These are phyloP conservation scores for Trichoderma virens DNA, from an alignment of 495 filamentous ascomycete genomes.

Conservation along the genomic window DNA sequence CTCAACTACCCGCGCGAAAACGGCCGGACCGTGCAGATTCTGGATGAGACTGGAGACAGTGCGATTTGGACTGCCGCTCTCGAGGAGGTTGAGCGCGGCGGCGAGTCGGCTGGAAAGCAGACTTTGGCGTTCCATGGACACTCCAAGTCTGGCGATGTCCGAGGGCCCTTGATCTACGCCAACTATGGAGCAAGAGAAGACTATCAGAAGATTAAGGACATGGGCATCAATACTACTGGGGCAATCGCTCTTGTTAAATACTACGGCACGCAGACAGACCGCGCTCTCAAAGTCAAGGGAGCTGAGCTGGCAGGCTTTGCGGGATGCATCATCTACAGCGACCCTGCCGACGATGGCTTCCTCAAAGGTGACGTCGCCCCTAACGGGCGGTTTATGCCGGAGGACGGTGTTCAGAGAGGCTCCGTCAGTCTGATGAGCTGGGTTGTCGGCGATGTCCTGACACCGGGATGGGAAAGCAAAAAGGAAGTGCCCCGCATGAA, in stretches of 20 bases:
- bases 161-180: slow-evolving; percentile 88
- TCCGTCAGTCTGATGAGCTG: slow-evolving; percentile 75
- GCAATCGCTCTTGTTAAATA: slow-evolving; percentile 79
- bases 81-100: slow-evolving; percentile 61
- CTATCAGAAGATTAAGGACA: slow-evolving; percentile 61
- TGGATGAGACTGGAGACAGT: slow-evolving; percentile 54
- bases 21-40: slow-evolving; percentile 73
- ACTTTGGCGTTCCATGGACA: slow-evolving; percentile 80
- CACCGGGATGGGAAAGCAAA: slow-evolving; percentile 76
- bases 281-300: slow-evolving; percentile 77
- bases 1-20: slow-evolving; percentile 78
- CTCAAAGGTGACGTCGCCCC: slow-evolving; percentile 59
- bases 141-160: slow-evolving; percentile 79
- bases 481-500: slow-evolving; percentile 56
- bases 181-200: slow-evolving; percentile 86
- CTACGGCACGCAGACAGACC: slow-evolving; percentile 63
- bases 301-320: slow-evolving; percentile 77
- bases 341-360: slow-evolving; percentile 76
- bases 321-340: slow-evolving; percentile 87
- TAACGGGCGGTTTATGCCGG: slow-evolving; percentile 67
- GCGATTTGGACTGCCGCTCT: slow-evolving; percentile 72
- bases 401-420: slow-evolving; percentile 73
- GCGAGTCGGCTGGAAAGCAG: slow-evolving; percentile 47
- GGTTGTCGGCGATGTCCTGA: slow-evolving; percentile 82
- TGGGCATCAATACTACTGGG: slow-evolving; percentile 65